phyloP scores from a whole-genome alignment of 73 alveolate species.

The Urostyla sp. region DNA sequence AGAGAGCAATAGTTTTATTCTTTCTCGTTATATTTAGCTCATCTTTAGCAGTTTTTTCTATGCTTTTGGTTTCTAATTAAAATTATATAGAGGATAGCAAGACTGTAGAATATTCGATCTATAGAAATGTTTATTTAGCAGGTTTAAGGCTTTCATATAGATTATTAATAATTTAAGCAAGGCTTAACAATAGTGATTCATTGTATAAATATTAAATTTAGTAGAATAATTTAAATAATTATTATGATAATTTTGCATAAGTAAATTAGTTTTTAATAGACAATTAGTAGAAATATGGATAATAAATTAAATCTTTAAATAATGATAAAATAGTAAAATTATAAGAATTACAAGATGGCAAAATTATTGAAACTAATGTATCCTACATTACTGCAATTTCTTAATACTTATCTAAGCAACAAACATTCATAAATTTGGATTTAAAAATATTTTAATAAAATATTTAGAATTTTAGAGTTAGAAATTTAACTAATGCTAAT shows the following conservation, averaged over 20 bases:
- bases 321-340: not conserved
- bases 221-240: not conserved
- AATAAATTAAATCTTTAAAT: not conserved
- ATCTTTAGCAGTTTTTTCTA: conserved; percentile 2
- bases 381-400: not conserved
- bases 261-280: not conserved
- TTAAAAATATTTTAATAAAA: too few species aligned
- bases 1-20: conserved; percentile 1
- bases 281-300: not conserved
- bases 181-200: not conserved
- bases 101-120: not conserved
- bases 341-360: not conserved
- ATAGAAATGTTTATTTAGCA: conserved; percentile 2
- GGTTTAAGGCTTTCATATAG: conserved; percentile 18
- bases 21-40: conserved; percentile 10
- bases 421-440: too few species aligned
- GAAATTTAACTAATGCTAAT: too few species aligned
- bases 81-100: not conserved
- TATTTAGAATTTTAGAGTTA: too few species aligned
- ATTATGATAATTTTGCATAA: not conserved
- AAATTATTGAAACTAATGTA: not conserved
- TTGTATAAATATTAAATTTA: not conserved
- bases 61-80: conserved; percentile 3
- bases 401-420: conserved; percentile 2
- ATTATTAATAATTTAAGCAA: conserved; percentile 7